phyloP scores from a whole-genome alignment of 495 filamentous ascomycete genomes.

The Hyaloscypha bicolor region DNA sequence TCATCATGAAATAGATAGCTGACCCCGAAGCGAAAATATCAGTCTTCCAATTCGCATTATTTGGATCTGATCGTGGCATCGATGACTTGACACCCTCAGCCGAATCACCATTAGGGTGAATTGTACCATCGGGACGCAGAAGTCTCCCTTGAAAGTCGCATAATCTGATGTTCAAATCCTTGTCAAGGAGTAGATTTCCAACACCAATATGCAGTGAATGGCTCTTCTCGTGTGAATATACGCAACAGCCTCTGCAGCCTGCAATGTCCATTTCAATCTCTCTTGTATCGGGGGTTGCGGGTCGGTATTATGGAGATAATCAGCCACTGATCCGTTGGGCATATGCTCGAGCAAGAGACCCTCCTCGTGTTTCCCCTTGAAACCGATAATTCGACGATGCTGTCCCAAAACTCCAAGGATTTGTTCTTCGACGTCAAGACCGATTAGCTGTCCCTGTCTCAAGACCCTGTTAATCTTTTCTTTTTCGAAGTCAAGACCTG shows the following conservation, averaged over 20 bases:
- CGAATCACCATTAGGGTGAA: constrained; percentile 24
- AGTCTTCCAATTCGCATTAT: constrained; percentile 22
- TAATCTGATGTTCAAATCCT: constrained; percentile 24
- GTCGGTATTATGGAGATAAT: constrained; percentile 24
- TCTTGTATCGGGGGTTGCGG: background rate
- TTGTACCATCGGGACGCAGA: constrained; percentile 5
- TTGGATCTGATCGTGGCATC: constrained; percentile 25
- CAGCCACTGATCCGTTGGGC: constrained; percentile 22
- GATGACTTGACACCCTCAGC: constrained; percentile 30
- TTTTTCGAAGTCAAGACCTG: too few species aligned
- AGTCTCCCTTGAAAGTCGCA: constrained; percentile 33
- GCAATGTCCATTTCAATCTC: constrained; percentile 13
- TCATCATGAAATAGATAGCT: constrained; percentile 30
- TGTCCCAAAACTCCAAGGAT: constrained; percentile 26
- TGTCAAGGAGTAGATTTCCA: constrained; percentile 28
- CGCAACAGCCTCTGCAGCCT: constrained; percentile 27
- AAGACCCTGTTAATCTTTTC: too few species aligned
- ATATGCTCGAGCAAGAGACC: constrained; percentile 31
- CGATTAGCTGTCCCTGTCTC: too few species aligned
- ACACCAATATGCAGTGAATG: constrained; percentile 25
- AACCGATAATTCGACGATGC: constrained; percentile 30
- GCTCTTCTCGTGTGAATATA: constrained; percentile 15
- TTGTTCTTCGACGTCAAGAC: constrained; percentile 27
- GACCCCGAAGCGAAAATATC: constrained; percentile 36
- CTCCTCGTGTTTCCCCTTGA: constrained; percentile 20